Evolutionary conservation across 768 basidiomycete genomes (phyloP).

Genomic region (Phaeotremella skinneri): DNA sequence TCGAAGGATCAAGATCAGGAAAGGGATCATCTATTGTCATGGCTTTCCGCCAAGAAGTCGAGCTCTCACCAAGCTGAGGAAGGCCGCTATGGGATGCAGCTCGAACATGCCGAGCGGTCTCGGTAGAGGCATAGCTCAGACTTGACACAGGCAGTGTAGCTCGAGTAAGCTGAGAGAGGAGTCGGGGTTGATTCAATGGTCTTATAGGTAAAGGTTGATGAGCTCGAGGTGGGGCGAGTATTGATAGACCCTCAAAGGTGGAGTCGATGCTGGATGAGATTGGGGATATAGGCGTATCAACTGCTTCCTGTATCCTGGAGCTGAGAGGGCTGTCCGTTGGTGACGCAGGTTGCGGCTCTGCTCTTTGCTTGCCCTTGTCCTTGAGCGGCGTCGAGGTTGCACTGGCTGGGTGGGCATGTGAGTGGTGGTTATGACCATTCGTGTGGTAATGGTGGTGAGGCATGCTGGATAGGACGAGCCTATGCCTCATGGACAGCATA

Average conservation of each 20-base stretch:
- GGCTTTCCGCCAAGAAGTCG: constrained; percentile 24
- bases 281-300: constrained; percentile 15
- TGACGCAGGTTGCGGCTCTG: constrained; percentile 1
- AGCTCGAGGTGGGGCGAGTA: constrained; percentile 31
- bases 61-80: constrained; percentile 21
- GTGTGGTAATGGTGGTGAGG: neutral
- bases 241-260: constrained; percentile 16
- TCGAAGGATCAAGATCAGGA: constrained; percentile 42
- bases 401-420: neutral
- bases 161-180: constrained; percentile 37
- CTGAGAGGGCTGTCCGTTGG: constrained; percentile 5
- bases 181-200: constrained; percentile 21
- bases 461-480: neutral
- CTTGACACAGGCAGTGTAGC: constrained; percentile 40
- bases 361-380: constrained; percentile 18
- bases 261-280: constrained; percentile 20
- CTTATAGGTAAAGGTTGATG: constrained; percentile 27
- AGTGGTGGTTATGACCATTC: neutral
- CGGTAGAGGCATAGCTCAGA: constrained; percentile 25
- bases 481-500: neutral
- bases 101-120: neutral
- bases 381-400: neutral
- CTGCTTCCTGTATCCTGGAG: constrained; percentile 16
- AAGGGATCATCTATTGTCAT: constrained; percentile 24
- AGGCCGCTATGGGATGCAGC: neutral